Evolutionary conservation across 768 basidiomycete species (phyloP).

Genomic region (Asterophora parasitica): DNA sequence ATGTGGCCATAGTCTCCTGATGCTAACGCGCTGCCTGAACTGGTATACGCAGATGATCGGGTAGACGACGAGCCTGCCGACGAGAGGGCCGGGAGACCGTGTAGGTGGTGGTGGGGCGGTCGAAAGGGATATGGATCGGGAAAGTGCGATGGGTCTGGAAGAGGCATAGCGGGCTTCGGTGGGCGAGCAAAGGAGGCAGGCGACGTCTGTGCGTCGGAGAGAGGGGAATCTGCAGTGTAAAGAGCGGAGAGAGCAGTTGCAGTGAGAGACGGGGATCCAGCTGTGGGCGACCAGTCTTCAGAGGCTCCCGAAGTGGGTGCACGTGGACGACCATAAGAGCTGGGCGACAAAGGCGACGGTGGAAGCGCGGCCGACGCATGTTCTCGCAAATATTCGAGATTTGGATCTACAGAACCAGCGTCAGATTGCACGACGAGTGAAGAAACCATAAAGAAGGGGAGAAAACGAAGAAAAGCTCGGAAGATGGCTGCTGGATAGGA

Average conservation of each 20-base stretch:
- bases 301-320: constrained; percentile 32
- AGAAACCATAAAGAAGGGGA: constrained; percentile 17
- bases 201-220: constrained; percentile 22
- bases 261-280: constrained; percentile 3
- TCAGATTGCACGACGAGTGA: constrained; percentile 12
- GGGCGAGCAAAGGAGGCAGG: constrained; percentile 34
- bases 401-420: constrained; percentile 17
- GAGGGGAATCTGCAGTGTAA: constrained; percentile 6
- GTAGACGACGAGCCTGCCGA: constrained; percentile 71
- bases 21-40: constrained; percentile 56
- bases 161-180: constrained; percentile 34
- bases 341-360: constrained; percentile 29
- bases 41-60: constrained; percentile 75
- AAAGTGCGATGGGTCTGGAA: constrained; percentile 64
- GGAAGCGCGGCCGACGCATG: constrained; percentile 26
- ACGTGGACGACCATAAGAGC: constrained; percentile 31
- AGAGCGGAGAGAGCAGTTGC: constrained; percentile 2
- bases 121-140: constrained; percentile 71
- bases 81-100: constrained; percentile 55
- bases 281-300: constrained; percentile 22
- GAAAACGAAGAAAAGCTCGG: constrained; percentile 4
- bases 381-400: constrained; percentile 25
- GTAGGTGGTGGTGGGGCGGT: constrained; percentile 42
- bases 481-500: constrained; percentile 3
- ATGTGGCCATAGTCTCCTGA: constrained; percentile 63